A percentile compares a stretch with the other conserved stretches of the same genome.
Evolutionary conservation across 2,329 filamentous ascomycete species (phyloP).

Genomic region (Lasiodiplodia theobromae): DNA sequence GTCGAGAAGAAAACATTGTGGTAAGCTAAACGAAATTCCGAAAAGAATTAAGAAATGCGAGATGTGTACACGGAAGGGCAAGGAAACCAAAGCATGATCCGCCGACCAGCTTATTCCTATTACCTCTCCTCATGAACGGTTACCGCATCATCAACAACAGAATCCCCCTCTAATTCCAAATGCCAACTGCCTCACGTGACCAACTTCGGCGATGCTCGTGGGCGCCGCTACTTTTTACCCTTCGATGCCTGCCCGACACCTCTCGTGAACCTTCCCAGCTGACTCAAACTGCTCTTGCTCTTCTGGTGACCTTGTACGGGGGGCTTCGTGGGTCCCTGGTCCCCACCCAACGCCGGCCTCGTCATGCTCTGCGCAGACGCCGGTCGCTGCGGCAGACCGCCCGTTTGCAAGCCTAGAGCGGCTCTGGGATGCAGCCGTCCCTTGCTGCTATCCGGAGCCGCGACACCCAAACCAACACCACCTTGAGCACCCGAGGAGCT

Average conservation of each 20-base stretch:
- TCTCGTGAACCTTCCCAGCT: constrained; percentile 50
- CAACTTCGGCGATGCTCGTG: not conserved
- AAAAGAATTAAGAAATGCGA: not conserved
- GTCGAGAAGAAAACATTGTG: not conserved
- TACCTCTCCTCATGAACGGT: not conserved
- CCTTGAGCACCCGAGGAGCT: constrained; percentile 33
- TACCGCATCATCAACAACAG: not conserved
- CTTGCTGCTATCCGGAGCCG: constrained; percentile 34
- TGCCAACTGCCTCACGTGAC: not conserved
- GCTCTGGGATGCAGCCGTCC: constrained; percentile 33
- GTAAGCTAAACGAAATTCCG: not conserved
- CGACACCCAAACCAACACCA: constrained; percentile 32
- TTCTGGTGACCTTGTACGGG: constrained; percentile 42
- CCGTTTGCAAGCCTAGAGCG: constrained; percentile 5
- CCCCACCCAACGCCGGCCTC: constrained; percentile 37
- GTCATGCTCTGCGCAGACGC: constrained; percentile 21
- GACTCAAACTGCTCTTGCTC: constrained; percentile 51
- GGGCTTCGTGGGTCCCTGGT: constrained; percentile 32
- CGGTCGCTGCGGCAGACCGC: constrained; percentile 30
- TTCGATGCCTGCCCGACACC: constrained; percentile 32
- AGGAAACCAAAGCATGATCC: not conserved
- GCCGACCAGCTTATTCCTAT: not conserved
- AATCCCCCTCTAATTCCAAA: not conserved
- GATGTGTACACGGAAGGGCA: not conserved
- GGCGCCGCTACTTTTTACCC: constrained; percentile 38